Conservation (phyloP, 2,329 filamentous ascomycete genomes). For the Pestalotiopsis fici region DNA sequence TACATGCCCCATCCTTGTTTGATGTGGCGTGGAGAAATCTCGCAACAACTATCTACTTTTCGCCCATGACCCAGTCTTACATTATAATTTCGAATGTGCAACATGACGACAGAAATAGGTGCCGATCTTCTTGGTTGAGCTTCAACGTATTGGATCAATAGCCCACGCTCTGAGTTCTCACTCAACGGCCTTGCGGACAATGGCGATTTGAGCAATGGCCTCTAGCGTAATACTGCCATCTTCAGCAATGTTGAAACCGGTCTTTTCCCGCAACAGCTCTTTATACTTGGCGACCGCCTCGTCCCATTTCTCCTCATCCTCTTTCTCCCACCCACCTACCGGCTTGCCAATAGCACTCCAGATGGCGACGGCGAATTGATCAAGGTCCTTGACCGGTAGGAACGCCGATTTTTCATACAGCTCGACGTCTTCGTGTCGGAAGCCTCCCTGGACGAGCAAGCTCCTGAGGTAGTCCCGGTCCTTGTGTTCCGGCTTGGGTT, state of each 20-base stretch:
- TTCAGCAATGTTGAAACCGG: constrained; percentile 12
- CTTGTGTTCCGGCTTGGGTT: constrained; percentile 17
- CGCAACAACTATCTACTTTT: too few relatives aligned
- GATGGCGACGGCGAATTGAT: constrained; percentile 17
- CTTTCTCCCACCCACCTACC: constrained; percentile 15
- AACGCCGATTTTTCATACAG: constrained; percentile 16
- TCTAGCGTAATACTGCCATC: constrained; percentile 8
- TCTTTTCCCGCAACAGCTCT: constrained; percentile 14
- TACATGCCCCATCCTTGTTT: too few relatives aligned
- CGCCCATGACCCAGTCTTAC: too few relatives aligned
- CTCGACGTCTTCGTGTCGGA: constrained; percentile 12
- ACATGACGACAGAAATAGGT: too few relatives aligned
- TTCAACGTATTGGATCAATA: too few relatives aligned
- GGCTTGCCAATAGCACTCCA: constrained; percentile 20
- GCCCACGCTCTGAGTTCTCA: not conserved
- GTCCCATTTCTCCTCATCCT: constrained; percentile 20
- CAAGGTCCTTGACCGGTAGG: constrained; percentile 13
- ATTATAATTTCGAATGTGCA: too few relatives aligned
- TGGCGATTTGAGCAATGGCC: constrained; percentile 13
- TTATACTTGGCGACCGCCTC: constrained; percentile 18
- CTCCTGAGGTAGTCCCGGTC: constrained; percentile 9
- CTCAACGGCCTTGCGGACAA: constrained; percentile 5
- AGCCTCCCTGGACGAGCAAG: constrained; percentile 14
- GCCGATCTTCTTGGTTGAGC: too few relatives aligned
- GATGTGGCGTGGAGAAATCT: too few relatives aligned